Evolutionary conservation across 345 rosid species (phyloP), one percentile per base, ranked within the genome.

Genomic region (Garcia nutans): DNA sequence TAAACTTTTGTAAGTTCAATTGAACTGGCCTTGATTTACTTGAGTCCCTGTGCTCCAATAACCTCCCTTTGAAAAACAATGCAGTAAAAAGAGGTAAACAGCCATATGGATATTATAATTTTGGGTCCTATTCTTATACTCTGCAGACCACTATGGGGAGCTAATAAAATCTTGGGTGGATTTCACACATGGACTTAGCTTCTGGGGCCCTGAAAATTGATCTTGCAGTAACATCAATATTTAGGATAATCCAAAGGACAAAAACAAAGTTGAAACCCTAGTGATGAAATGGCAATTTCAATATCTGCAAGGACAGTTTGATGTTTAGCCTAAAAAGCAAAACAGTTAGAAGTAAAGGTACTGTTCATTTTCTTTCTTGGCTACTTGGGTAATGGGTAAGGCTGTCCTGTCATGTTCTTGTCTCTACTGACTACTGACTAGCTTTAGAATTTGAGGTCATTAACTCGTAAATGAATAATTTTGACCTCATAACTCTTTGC

Each of bases 331-430:
- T 65, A 10, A 72, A 72, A 58, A 42, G 5, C 55, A 44, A 59
- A 59, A 72, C 44, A 4, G 56, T 42, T 23, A 2, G 42, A 47
- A 19, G 54, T 71, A 42, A 61, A 72, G 75, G 45, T 61, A 10
- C 42, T 26, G 44, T 17, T 16, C 6, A 16, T 69, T 42, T 50
- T 28, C 16, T 13, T 49, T 16, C 44, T 16, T 69, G 44, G 15
- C 23, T 8, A 8, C 19, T 69, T 69, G 59, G 23, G 60, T 54
- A 54, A 37, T 37, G 41, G 41, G 41, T 37, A 37, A 37, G 10
- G 50, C 64, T 72, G 59, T 8, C n/a, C 11, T 57, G 54, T 57
- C 74, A 71, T 71, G 54, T 17, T 72, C 75, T 72, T 49, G 41
- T 37, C 41, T 9, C 11, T 49, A 8, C 0, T 49, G 44, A 68